Evolutionary conservation across 495 filamentous ascomycete genomes (phyloP), one percentile per base, ranked within the genome.

Genomic region (Jackrogersella minutella): DNA sequence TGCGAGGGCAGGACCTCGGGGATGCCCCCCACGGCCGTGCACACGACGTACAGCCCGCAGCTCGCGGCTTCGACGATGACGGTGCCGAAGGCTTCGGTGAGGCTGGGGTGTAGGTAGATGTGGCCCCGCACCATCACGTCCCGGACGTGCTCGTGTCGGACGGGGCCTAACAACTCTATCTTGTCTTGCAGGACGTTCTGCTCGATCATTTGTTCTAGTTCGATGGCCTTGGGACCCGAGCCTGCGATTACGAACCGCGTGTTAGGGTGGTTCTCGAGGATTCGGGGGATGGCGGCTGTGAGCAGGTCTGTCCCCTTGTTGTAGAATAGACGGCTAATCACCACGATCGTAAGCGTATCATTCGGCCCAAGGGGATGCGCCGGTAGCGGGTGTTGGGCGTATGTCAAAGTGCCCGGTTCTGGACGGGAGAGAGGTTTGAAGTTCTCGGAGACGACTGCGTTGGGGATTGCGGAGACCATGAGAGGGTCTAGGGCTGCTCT

Each of bases 41-140:
- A 97, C 3, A 99, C 95, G 14, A 99, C 93, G 62, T 97, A 97
- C 1, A 99, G 79, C 1, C 95, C 95, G 70, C 95, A 99, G 66
- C 88, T 92, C 5, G 95, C 95, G 9, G 95, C 95, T 79, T 99
- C 95, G 33, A 99, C 95, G 51, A 99, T 91, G 19, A 99, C 95
- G 0, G 95, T 99, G 1, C 95, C 95, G 70, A 99, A 99, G 7
- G 95, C 95, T 77, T 99, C 95, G 0, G 95, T 99, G 30, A 99
- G 82, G 26, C 89, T 93, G 0, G 95, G 96, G 74, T 98, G 94
- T 0, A 99, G 86, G 75, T 98, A 98, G 58, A 99, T 96, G 70
- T 99, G 93, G 0, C 95, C 95, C 47, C 92, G 86, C 8, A 97
- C 90, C 95, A 99, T 99, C n/a, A 99, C 94, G 76, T 98, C 91